These are phyloP conservation scores for Fusarium sublunatum DNA, from an alignment of 2,329 filamentous ascomycete genomes.

Conservation along the genomic window DNA sequence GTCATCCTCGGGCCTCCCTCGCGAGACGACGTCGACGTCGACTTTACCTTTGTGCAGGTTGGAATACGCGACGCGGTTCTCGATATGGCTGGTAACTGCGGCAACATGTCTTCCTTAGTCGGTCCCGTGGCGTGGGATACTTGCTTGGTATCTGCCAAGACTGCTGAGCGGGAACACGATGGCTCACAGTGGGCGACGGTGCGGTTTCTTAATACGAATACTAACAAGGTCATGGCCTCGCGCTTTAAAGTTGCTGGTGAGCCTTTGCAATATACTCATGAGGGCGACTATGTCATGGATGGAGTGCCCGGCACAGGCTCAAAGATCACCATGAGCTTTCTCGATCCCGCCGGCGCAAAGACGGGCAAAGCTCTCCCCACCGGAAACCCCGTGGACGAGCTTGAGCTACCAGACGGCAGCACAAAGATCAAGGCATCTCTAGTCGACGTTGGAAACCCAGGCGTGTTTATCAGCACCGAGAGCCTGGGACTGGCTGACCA, in stretches of 20 bases:
- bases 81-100: slow-evolving; percentile 77
- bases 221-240: slow-evolving; percentile 69
- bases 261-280: slow-evolving; percentile 41
- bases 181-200: slow-evolving; percentile 59
- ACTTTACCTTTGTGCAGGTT: slow-evolving; percentile 78
- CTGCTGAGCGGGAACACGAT: slow-evolving; percentile 33
- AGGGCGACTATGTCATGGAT: slow-evolving; percentile 70
- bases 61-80: slow-evolving; percentile 70
- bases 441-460: slow-evolving; percentile 73
- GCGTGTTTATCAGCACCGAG: slow-evolving; percentile 68
- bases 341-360: slow-evolving; percentile 71
- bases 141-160: slow-evolving; percentile 41
- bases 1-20: slow-evolving; percentile 70
- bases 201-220: slow-evolving; percentile 77
- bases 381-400: slow-evolving; percentile 62
- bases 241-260: slow-evolving; percentile 64
- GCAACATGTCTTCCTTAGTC: slow-evolving; percentile 77
- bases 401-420: slow-evolving; percentile 53
- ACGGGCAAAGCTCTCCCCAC: slow-evolving; percentile 66
- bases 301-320: slow-evolving; percentile 70
- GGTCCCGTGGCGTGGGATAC: slow-evolving; percentile 62
- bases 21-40: slow-evolving; percentile 65
- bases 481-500: slow-evolving; percentile 61
- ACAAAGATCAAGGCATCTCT: slow-evolving; percentile 63
- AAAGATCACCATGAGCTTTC: slow-evolving; percentile 69